A percentile compares a stretch with the other conserved stretches of the same genome.
phyloP scores from a whole-genome alignment of 1,139 yeast species.

The Pichia sp. region DNA sequence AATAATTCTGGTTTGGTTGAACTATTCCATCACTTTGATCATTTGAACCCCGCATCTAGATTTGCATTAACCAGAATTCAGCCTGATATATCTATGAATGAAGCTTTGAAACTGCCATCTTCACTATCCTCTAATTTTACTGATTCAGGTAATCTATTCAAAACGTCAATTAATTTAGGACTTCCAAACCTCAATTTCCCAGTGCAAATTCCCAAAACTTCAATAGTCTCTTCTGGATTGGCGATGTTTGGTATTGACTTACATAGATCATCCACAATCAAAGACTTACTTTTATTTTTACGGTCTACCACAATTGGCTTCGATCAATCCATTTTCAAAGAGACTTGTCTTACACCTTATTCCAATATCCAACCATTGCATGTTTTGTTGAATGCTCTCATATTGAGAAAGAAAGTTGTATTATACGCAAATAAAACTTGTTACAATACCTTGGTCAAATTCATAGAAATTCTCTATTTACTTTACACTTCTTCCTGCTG shows the following conservation, averaged over 20 bases:
- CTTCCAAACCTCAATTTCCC: constrained; percentile 21
- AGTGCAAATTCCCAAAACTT: constrained; percentile 22
- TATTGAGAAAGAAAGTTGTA: constrained; percentile 42
- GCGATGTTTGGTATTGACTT: constrained; percentile 26
- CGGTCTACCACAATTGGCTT: neutral
- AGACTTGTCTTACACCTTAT: constrained; percentile 19
- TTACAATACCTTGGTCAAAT: constrained; percentile 43
- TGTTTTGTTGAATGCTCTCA: constrained; percentile 40
- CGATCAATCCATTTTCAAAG: constrained; percentile 1
- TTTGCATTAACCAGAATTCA: constrained; percentile 19
- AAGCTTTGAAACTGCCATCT: constrained; percentile 11
- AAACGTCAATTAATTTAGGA: constrained; percentile 17
- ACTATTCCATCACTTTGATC: constrained; percentile 14
- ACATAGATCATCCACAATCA: constrained; percentile 17
- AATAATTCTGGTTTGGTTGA: constrained; percentile 17
- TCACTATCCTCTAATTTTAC: constrained; percentile 10
- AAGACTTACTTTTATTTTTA: constrained; percentile 8
- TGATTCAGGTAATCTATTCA: constrained; percentile 16
- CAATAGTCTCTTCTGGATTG: constrained; percentile 20
- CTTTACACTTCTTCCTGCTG: constrained; percentile 26
- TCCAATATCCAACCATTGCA: constrained; percentile 18
- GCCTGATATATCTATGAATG: constrained; percentile 11
- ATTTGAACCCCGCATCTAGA: constrained; percentile 13
- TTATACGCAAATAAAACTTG: constrained; percentile 45
- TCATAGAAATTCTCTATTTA: constrained; percentile 35